Percentiles rank a stretch among this genome's conserved stretches.
These are phyloP conservation scores for Acanthochlamys bracteata DNA, from an alignment of 106 monocot genomes.

Conservation along the genomic window DNA sequence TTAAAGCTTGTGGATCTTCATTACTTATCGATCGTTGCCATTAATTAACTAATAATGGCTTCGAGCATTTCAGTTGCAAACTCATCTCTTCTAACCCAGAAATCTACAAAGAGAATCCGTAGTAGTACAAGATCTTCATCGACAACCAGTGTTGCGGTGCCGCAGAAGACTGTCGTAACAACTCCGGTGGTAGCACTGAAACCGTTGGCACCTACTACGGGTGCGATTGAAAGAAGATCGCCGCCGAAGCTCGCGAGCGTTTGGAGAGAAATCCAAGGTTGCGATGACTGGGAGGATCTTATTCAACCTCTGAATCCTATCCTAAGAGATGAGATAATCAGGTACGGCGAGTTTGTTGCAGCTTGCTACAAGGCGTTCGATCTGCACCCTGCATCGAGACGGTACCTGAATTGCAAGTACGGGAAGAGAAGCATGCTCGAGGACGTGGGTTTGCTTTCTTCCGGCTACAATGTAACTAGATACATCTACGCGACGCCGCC, in stretches of 20 bases:
- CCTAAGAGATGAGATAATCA: slow-evolving; percentile 34
- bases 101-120: no score
- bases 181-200: background rate
- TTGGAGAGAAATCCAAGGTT: slow-evolving; percentile 54
- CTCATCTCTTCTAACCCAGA: no score
- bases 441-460: background rate
- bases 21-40: no score
- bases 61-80: no score
- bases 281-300: slow-evolving; percentile 35
- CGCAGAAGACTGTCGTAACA: no score
- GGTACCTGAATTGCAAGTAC: slow-evolving; percentile 28
- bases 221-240: background rate
- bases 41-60: no score
- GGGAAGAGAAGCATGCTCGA: slow-evolving; percentile 11
- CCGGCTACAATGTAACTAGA: slow-evolving; percentile 29
- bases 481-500: slow-evolving; percentile 26
- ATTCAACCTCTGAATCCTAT: slow-evolving; percentile 31
- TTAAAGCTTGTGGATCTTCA: no score
- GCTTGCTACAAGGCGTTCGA: slow-evolving; percentile 38
- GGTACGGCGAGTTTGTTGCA: slow-evolving; percentile 30
- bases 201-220: background rate
- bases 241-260: slow-evolving; percentile 2
- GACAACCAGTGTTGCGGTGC: no score
- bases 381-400: slow-evolving; percentile 16
- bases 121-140: no score